These are phyloP conservation scores for Sporothrix globosa DNA, from an alignment of 2,329 filamentous ascomycete genomes.

Conservation along the genomic window DNA sequence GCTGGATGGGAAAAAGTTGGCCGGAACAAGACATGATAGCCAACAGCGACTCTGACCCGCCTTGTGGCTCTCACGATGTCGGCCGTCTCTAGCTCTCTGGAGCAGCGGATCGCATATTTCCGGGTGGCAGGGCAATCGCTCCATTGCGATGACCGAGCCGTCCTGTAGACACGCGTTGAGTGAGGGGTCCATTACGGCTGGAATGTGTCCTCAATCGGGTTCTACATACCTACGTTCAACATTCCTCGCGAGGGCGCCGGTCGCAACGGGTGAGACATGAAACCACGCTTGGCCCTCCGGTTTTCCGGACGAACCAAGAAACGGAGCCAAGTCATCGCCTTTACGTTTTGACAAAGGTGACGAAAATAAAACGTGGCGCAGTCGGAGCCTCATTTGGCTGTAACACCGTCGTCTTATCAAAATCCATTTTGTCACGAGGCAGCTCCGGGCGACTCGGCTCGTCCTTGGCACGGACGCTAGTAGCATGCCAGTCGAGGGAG, in stretches of 20 bases:
- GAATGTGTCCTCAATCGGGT: neutral
- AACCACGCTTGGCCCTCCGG: neutral
- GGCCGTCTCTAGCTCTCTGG: neutral
- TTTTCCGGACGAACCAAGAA: neutral
- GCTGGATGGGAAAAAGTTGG: neutral
- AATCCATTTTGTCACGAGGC: constrained; percentile 3
- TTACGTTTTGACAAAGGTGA: too few relatives aligned
- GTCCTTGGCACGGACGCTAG: constrained; percentile 23
- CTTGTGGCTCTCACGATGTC: neutral
- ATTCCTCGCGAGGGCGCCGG: neutral
- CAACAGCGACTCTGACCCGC: neutral
- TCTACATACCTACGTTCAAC: neutral
- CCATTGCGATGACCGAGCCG: constrained; percentile 6
- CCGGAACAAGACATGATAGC: constrained; percentile 23
- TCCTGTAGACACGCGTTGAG: neutral
- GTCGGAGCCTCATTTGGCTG: neutral
- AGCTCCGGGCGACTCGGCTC: constrained; percentile 1
- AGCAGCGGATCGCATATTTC: constrained; percentile 1
- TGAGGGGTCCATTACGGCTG: neutral
- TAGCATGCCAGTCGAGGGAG: neutral
- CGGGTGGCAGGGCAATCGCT: constrained; percentile 33
- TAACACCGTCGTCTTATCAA: neutral
- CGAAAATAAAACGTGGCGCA: neutral
- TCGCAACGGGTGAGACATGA: neutral
- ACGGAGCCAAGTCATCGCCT: neutral